phyloP scores from a whole-genome alignment of 179 eudicot genomes.

The Actinidia chinensis region DNA sequence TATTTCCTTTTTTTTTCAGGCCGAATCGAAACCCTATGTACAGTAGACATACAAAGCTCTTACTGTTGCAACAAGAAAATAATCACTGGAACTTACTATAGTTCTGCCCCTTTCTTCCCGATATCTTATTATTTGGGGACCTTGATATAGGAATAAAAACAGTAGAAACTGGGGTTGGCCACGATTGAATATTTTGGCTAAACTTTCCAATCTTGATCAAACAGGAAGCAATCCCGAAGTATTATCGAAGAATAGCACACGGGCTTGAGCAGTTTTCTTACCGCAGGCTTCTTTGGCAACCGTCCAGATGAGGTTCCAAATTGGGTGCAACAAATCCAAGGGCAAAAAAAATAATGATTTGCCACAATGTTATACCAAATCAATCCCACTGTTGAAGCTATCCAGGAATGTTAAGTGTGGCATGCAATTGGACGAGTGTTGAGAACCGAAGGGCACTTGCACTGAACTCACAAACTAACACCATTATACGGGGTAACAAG shows the following conservation, averaged over 20 bases:
- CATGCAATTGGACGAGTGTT: constrained; percentile 28
- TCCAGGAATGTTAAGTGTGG: constrained; percentile 37
- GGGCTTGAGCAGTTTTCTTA: constrained; percentile 52
- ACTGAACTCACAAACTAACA: constrained; percentile 35
- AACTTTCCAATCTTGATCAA: constrained; percentile 59
- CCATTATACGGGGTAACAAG: constrained; percentile 41
- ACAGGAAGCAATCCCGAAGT: constrained; percentile 39
- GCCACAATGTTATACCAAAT: constrained; percentile 48
- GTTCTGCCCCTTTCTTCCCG: constrained; percentile 23
- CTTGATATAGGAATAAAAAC: constrained; percentile 44
- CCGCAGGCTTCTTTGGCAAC: constrained; percentile 46
- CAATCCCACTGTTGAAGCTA: constrained; percentile 14
- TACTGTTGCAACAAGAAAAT: background rate
- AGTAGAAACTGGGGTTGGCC: constrained; percentile 31
- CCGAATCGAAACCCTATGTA: background rate
- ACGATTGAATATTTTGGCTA: too few species aligned
- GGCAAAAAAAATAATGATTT: constrained; percentile 47
- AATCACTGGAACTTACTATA: background rate
- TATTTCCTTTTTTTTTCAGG: background rate
- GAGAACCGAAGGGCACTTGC: constrained; percentile 51
- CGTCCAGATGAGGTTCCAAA: constrained; percentile 30
- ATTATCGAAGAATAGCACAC: constrained; percentile 48
- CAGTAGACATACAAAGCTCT: constrained; percentile 3
- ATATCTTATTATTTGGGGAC: constrained; percentile 19
- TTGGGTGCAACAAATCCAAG: constrained; percentile 41